Conservation (phyloP, 441 rosid species). For the Populus tomentosa region DNA sequence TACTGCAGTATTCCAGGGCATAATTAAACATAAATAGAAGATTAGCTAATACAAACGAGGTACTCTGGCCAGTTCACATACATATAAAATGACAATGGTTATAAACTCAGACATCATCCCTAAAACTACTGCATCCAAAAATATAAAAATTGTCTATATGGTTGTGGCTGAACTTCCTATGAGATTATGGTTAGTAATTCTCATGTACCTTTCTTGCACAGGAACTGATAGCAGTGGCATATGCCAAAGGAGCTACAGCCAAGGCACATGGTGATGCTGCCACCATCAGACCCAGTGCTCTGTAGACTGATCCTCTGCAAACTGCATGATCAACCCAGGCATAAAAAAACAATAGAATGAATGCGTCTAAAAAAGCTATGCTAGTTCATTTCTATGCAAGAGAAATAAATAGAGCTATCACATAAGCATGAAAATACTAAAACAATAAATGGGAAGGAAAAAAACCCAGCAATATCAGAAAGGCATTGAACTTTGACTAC, state of each 20-base stretch:
- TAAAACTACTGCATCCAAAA: not conserved
- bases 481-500: not conserved
- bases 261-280: constrained; percentile 98
- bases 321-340: constrained; percentile 37
- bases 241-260: constrained; percentile 98
- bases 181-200: constrained; percentile 4
- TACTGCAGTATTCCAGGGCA: not conserved
- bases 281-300: constrained; percentile 96
- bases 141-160: not conserved
- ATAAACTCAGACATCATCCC: not conserved
- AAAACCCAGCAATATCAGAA: not conserved
- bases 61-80: not conserved
- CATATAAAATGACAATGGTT: not conserved
- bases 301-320: constrained; percentile 92
- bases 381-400: constrained; percentile 1
- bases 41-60: not conserved
- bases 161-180: not conserved
- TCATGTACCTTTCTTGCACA: constrained; percentile 83
- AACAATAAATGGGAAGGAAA: not conserved
- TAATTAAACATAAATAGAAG: not conserved
- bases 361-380: not conserved
- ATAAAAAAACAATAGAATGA: constrained; percentile 4
- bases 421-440: constrained; percentile 4
- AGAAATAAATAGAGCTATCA: not conserved
- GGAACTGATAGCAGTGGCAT: constrained; percentile 92